Evolutionary conservation across 805 yeast species (phyloP).

Genomic region (Candida michaelii): DNA sequence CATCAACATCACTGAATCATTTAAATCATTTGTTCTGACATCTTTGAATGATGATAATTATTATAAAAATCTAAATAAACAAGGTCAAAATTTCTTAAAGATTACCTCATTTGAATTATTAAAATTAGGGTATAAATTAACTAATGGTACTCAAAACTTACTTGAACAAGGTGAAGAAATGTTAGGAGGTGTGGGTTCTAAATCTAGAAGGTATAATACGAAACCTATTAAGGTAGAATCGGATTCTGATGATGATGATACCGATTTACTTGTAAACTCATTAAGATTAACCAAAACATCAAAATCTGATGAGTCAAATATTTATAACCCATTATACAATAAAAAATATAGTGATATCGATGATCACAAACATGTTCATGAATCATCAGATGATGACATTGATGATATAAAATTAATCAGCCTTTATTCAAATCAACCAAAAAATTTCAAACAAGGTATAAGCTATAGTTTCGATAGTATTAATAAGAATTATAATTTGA

Average conservation of each 20-base stretch:
- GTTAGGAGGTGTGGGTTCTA: constrained; percentile 71
- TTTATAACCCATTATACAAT: constrained; percentile 7
- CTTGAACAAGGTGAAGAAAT: constrained; percentile 78
- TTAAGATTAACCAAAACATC: constrained; percentile 11
- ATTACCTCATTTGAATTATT: constrained; percentile 79
- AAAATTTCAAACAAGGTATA: constrained; percentile 66
- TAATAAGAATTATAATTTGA: constrained; percentile 64
- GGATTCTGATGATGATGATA: constrained; percentile 5
- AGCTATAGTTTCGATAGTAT: constrained; percentile 71
- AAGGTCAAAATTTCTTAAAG: constrained; percentile 69
- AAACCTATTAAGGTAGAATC: not conserved
- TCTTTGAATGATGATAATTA: constrained; percentile 66
- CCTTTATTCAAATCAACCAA: constrained; percentile 84
- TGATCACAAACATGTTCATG: constrained; percentile 21
- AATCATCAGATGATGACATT: constrained; percentile 20
- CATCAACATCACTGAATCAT: constrained; percentile 74
- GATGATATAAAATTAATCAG: constrained; percentile 50
- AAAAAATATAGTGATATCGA: constrained; percentile 24
- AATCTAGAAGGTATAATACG: constrained; percentile 35
- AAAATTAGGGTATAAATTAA: constrained; percentile 78
- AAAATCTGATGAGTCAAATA: constrained; percentile 6
- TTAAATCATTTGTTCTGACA: constrained; percentile 67
- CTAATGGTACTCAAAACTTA: constrained; percentile 83
- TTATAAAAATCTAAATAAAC: constrained; percentile 69
- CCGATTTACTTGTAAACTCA: constrained; percentile 13